Evolutionary conservation across 2,329 filamentous ascomycete species (phyloP).

Genomic region (Colletotrichum gigasporum): DNA sequence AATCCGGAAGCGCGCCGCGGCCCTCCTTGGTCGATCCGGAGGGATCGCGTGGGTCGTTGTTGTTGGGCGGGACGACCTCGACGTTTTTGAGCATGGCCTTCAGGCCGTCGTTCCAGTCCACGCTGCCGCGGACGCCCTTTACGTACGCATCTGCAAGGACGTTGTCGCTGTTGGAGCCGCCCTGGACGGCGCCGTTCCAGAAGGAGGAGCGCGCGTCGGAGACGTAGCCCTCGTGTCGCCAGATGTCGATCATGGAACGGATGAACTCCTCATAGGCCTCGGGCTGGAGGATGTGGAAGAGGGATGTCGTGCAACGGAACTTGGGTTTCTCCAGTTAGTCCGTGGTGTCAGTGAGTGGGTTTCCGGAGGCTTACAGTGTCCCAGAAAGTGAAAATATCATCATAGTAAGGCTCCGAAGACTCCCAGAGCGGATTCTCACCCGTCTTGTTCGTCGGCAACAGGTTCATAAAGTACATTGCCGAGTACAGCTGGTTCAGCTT

Average conservation of each 20-base stretch:
- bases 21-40: constrained; percentile 74
- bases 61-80: constrained; percentile 68
- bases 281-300: constrained; percentile 74
- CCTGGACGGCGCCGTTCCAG: constrained; percentile 75
- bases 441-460: constrained; percentile 75
- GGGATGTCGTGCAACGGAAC: constrained; percentile 71
- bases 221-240: constrained; percentile 70
- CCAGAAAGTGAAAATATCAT: constrained; percentile 78
- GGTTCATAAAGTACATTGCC: constrained; percentile 74
- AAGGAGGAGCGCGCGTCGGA: constrained; percentile 74
- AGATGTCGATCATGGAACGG: constrained; percentile 74
- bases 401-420: constrained; percentile 74
- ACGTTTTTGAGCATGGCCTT: constrained; percentile 74
- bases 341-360: not conserved
- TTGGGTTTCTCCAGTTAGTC: no score
- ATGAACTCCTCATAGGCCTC: constrained; percentile 71
- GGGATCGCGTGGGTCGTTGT: constrained; percentile 63
- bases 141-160: constrained; percentile 78
- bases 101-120: constrained; percentile 73
- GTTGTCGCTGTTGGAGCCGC: constrained; percentile 76
- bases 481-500: constrained; percentile 72
- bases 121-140: constrained; percentile 69
- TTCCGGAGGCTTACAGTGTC: constrained; percentile 44
- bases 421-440: constrained; percentile 76
- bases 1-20: constrained; percentile 74